A percentile compares a stretch with the other conserved stretches of the same genome.
Evolutionary conservation across 345 rosid species (phyloP).

Genomic region (Pugionium cornutum): DNA sequence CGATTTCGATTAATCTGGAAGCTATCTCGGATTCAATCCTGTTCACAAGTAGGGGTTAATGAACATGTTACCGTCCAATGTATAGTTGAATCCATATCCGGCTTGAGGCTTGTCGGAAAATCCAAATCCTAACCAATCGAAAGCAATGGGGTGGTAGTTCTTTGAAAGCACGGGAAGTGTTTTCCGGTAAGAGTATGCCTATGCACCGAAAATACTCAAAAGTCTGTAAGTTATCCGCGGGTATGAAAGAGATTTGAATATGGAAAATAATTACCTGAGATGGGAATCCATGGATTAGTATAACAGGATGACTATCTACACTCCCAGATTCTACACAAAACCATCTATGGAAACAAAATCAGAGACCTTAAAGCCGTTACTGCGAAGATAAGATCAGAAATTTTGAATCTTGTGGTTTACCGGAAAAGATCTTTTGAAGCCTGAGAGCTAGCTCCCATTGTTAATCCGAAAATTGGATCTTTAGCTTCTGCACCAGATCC

Average conservation of each 20-base stretch:
- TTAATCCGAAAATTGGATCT: slow-evolving; percentile 86
- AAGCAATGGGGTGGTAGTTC: slow-evolving; percentile 75
- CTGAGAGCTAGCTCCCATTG: slow-evolving; percentile 82
- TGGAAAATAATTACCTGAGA: slow-evolving; percentile 56
- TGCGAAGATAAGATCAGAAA: background rate
- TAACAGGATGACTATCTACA: slow-evolving; percentile 56
- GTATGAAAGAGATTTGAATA: background rate
- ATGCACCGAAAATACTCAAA: slow-evolving; percentile 14
- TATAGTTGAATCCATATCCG: slow-evolving; percentile 86
- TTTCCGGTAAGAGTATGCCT: slow-evolving; percentile 93
- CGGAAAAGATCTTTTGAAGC: slow-evolving; percentile 74
- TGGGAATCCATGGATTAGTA: slow-evolving; percentile 88
- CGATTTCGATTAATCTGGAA: background rate
- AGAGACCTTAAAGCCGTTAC: slow-evolving; percentile 42
- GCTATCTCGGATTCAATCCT: background rate
- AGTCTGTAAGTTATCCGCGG: background rate
- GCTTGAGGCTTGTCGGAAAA: slow-evolving; percentile 99
- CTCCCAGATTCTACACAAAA: slow-evolving; percentile 79
- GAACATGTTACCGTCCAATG: slow-evolving; percentile 60
- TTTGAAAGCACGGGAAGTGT: slow-evolving; percentile 69
- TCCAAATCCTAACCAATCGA: slow-evolving; percentile 96
- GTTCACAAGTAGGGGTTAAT: background rate
- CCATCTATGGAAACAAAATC: slow-evolving; percentile 78
- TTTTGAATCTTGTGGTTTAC: slow-evolving; percentile 36
- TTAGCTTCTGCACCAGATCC: slow-evolving; percentile 77